Base-by-base conservation (phyloP, 2,329 filamentous ascomycete species). In the Allantophomopsis cytisporea region DNA sequence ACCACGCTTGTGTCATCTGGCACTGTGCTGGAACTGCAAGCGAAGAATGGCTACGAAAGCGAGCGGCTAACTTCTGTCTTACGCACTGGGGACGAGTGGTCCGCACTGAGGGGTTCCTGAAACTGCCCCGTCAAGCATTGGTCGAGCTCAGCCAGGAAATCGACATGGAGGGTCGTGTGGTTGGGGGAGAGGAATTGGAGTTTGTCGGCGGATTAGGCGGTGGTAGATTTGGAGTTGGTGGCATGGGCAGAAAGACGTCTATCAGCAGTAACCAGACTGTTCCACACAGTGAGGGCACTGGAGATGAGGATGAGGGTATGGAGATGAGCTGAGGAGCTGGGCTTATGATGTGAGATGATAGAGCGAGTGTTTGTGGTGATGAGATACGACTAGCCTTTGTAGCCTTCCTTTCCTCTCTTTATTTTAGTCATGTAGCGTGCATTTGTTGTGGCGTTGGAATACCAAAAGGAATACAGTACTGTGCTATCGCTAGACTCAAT, bases 1-100 rank as follows among this genome's bases (percentile, higher is more conserved):
- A 94, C 43, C 87, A 95, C 54, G 89, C 89, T 2, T 94, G 91
- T 47, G 81, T 93, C 49, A 88, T 94, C 41, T 98, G 93, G 87
- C 88, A 96, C 59, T 86, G 87, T 47, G 87, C 91, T 2, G 83
- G 81, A 7, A 76, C 89, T 12, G 89, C 91, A 13, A 84, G 80
- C 50, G 91, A 98, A 60, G 85, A 94, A 39, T 95, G 88, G 87
- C 71, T 98, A 31, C 84, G 87, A 57, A 83, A 84, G 50, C 80
- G 89, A 39, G 86, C 91, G 0, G 88, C 88, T 0, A 70, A 69
- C 36, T 96, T 93, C 60, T 95, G 87, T 55, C 75, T 98, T 60
- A 82, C 81, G 31, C 85, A 96, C 58, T 98, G 91, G 87, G 91
- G 91, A 39, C 79, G 91, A 36, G 76, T 98, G 20, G 91, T 96